Percentiles rank a stretch among this genome's conserved stretches.
Conservation (phyloP, 345 rosid genomes). For the Eucalyptus marginata region DNA sequence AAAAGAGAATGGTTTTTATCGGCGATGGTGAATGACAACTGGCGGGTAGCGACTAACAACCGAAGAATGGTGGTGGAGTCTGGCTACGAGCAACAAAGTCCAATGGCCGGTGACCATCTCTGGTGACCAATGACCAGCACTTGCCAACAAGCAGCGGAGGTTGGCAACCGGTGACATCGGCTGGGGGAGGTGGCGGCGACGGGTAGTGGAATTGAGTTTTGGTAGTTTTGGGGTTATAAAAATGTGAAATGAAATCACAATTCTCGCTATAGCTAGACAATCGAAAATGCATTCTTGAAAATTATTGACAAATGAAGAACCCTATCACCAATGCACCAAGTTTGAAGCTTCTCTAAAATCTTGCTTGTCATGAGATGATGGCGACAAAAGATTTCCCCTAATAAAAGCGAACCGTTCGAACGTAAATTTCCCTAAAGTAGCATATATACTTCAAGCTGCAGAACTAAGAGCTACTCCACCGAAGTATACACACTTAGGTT, state of each 20-base stretch:
- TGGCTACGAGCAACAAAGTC: background rate
- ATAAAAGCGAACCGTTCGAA: background rate
- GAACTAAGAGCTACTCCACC: background rate
- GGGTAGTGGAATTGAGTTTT: background rate
- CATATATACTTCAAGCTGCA: background rate
- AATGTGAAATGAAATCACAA: background rate
- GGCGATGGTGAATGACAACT: background rate
- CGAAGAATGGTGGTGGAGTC: background rate
- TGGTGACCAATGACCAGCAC: background rate
- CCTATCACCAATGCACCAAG: background rate
- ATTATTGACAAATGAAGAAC: background rate
- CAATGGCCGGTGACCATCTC: background rate
- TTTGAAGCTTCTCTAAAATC: background rate
- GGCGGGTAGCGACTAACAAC: rapidly evolving
- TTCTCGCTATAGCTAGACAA: background rate
- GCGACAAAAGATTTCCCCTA: background rate
- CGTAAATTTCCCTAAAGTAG: background rate
- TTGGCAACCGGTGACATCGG: background rate
- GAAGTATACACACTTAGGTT: background rate
- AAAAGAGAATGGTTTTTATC: background rate
- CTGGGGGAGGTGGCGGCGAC: background rate
- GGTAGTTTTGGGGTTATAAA: background rate
- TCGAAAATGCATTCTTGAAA: background rate
- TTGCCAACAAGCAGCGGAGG: background rate
- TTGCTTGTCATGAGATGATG: background rate